Percentiles rank a stretch among this genome's conserved stretches.
These are phyloP conservation scores for Coccomyxa subellipsoidea DNA, from an alignment of 163 green algal genomes.

Conservation along the genomic window DNA sequence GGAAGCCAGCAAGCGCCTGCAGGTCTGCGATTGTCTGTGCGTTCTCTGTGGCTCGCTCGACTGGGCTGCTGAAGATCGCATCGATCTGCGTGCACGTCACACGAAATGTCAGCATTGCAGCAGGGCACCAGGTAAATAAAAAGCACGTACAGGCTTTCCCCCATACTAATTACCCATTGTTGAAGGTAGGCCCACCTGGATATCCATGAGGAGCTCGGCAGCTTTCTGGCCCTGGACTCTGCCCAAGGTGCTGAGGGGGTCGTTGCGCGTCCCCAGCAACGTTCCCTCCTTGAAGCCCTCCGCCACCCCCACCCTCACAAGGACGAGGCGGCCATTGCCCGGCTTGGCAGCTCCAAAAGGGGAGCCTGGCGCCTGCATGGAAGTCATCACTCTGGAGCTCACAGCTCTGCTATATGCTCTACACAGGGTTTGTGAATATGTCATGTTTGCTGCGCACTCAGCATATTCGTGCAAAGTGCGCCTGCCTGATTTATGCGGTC, in stretches of 20 bases:
- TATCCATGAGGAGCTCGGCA: conserved; percentile 53
- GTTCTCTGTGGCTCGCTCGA: conserved; percentile 38
- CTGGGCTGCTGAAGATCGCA: conserved; percentile 41
- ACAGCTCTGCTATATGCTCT: no score
- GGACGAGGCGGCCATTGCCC: conserved; percentile 39
- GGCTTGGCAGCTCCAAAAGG: conserved; percentile 32
- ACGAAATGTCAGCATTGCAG: no score
- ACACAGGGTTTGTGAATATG: background rate
- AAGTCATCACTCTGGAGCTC: background rate
- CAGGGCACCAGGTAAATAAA: no score
- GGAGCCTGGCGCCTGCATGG: conserved; percentile 43
- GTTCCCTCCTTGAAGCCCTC: conserved; percentile 36
- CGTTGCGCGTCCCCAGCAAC: conserved; percentile 43
- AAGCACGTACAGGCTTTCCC: no score
- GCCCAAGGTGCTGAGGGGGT: conserved; percentile 41
- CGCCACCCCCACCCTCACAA: conserved; percentile 54
- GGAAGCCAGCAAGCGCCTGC: conserved; percentile 28
- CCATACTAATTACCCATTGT: no score
- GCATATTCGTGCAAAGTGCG: no score
- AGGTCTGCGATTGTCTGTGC: conserved; percentile 38
- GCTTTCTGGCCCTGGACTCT: conserved; percentile 48
- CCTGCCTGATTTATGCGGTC: conserved; percentile 52
- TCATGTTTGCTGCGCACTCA: no score
- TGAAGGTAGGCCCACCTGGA: conserved; percentile 27
- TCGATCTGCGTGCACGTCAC: conserved; percentile 28